Conservation (phyloP, 192 early-diverging fungal species). For the Podila horticola region DNA sequence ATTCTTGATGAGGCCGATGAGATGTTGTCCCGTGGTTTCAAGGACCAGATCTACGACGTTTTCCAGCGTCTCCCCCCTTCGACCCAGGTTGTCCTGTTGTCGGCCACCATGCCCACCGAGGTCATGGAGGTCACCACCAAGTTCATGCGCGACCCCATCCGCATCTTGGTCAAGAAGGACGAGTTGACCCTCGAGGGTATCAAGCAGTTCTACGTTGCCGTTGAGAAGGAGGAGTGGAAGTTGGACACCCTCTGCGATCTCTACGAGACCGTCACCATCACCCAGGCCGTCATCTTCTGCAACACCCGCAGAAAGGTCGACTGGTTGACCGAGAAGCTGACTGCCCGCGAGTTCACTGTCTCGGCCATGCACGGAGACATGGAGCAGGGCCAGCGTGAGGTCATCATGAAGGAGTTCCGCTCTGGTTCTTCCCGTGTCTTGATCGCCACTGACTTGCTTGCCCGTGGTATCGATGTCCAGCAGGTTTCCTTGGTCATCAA, state of each 20-base stretch:
- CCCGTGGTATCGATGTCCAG: constrained; percentile 99
- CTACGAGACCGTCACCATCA: constrained; percentile 98
- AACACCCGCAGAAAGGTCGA: constrained; percentile 99
- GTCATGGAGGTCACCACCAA: constrained; percentile 96
- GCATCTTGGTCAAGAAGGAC: constrained; percentile 98
- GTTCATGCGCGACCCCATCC: constrained; percentile 99
- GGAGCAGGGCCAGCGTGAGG: constrained; percentile 94
- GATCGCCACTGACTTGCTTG: constrained; percentile 97
- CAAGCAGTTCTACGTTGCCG: constrained; percentile 96
- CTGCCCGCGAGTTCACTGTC: constrained; percentile 91
- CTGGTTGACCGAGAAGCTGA: constrained; percentile 98
- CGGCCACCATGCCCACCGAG: constrained; percentile 96
- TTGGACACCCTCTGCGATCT: constrained; percentile 98
- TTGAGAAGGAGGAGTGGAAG: constrained; percentile 99
- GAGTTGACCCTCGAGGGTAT: constrained; percentile 96
- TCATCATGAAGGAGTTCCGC: constrained; percentile 99
- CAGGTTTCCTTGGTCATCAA: constrained; percentile 93
- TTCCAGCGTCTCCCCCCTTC: constrained; percentile 89
- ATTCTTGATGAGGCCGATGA: constrained; percentile 99
- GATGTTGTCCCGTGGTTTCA: constrained; percentile 99
- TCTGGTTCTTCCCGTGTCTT: constrained; percentile 96
- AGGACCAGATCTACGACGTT: constrained; percentile 98
- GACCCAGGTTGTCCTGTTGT: constrained; percentile 97
- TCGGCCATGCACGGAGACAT: constrained; percentile 99
- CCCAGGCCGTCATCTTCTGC: constrained; percentile 99